These are phyloP conservation scores for Puccinia horiana DNA, from an alignment of 1,284 basidiomycete species.

Conservation along the genomic window DNA sequence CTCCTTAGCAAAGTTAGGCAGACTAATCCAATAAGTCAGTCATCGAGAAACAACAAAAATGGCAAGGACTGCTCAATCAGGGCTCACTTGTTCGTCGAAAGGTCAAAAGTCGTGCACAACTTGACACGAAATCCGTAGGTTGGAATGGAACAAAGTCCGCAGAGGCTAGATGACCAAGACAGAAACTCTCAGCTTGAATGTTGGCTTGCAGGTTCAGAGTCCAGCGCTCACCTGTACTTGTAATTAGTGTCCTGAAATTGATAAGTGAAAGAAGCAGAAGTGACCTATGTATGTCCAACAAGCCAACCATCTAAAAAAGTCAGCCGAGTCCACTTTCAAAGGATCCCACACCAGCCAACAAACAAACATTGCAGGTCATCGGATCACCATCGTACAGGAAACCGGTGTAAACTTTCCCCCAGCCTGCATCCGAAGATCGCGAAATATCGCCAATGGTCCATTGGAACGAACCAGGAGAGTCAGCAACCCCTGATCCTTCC, in stretches of 20 bases:
- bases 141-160: constrained; percentile 34
- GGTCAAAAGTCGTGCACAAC: constrained; percentile 31
- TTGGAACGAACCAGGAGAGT: constrained; percentile 30
- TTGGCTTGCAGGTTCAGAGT: background rate
- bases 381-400: constrained; percentile 40
- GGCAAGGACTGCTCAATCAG: background rate
- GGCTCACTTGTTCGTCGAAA: constrained; percentile 26
- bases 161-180: constrained; percentile 6
- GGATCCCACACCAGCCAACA: background rate
- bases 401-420: constrained; percentile 24
- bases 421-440: background rate
- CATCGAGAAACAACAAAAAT: background rate
- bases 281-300: constrained; percentile 23
- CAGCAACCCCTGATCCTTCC: background rate
- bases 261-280: constrained; percentile 31
- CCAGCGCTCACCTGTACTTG: constrained; percentile 32
- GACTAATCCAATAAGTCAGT: background rate
- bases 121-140: constrained; percentile 28
- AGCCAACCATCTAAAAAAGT: background rate
- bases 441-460: constrained; percentile 47
- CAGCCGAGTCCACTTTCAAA: background rate
- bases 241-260: constrained; percentile 35
- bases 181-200: background rate
- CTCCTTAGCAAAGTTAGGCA: constrained; percentile 35
- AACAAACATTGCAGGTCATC: constrained; percentile 37